Evolutionary conservation across 495 filamentous ascomycete species (phyloP).

Genomic region (Trichoderma erinaceum): DNA sequence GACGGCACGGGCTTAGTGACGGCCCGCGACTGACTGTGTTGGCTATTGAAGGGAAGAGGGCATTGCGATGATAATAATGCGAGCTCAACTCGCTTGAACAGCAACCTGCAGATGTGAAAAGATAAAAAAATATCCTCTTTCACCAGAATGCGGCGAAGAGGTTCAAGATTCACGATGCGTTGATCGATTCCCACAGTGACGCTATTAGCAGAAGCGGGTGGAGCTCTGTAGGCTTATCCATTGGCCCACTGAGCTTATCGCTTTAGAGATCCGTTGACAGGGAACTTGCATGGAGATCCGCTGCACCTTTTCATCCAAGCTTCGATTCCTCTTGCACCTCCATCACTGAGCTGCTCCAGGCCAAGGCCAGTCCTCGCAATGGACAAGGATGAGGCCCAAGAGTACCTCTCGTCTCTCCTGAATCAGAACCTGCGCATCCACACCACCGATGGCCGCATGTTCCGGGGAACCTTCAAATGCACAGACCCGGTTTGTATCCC

Average conservation of each 20-base stretch:
- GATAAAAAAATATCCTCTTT: background rate
- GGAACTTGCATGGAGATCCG: too few relatives aligned
- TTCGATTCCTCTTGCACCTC: background rate
- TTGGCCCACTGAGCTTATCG: conserved; percentile 1
- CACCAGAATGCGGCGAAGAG: background rate
- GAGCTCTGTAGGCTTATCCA: background rate
- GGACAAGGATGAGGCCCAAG: conserved; percentile 32
- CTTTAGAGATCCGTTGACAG: too few relatives aligned
- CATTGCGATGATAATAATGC: background rate
- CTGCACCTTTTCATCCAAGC: background rate
- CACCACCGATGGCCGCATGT: conserved; percentile 79
- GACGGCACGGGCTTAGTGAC: background rate
- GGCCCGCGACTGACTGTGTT: background rate
- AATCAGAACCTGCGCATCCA: conserved; percentile 70
- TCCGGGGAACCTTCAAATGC: conserved; percentile 86
- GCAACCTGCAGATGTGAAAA: background rate
- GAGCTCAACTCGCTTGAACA: background rate
- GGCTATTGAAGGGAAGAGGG: background rate
- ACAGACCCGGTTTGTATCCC: conserved; percentile 70
- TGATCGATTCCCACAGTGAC: background rate
- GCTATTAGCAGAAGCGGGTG: background rate
- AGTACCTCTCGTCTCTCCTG: conserved; percentile 48
- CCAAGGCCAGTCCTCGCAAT: conserved; percentile 18
- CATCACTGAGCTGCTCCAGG: background rate
- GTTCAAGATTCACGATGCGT: conserved; percentile 10